Base-by-base conservation (phyloP, 495 filamentous ascomycete species). In the Xylaria bambusicola region DNA sequence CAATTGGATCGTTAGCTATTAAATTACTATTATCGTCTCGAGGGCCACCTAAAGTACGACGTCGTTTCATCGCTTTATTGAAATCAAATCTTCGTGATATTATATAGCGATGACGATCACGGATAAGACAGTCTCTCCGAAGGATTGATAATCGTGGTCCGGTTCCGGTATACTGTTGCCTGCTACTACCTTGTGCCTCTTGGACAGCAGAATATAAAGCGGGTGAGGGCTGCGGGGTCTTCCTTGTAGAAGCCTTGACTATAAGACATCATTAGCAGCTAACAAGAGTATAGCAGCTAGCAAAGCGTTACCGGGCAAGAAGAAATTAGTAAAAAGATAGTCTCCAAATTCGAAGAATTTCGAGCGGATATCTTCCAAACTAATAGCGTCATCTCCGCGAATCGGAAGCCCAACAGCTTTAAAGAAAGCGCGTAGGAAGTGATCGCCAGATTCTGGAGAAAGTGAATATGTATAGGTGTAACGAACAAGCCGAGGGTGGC, bases 21-120 rank as follows among this genome's bases (percentile, higher is more conserved):
- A 54, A 13, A 27, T 42, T 42, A 6, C 51, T 36, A 1, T 54
- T 23, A 27, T 47, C 45, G 23, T 47, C 45, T 27, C 27, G 10
- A 47, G 45, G 6, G 20, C 45, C 45, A 21, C 35, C 17, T 7
- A 15, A 36, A 54, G 2, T 3, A 12, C 27, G 12, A 40, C 2
- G 23, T 1, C 50, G 52, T 63, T 58, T 48, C 33, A 20, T 26
- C 6, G 64, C 64, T 58, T 62, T 60, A 24, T 15, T 7, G 38
- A 58, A 36, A 51, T 70, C 64, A 53, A 67, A 70, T 55, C 58
- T 60, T 33, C 65, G 61, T 27, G 58, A 64, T 35, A 67, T 60
- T 29, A 67, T 60, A 49, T 62, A 70, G 33, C 62, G 62, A 59
- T 67, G 55, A 56, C 54, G 62, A 48, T 70, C 65, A 31, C 62